Evolutionary conservation across 139 green algal genomes (phyloP), one percentile per base, ranked within the genome.

Genomic region (Chlamydomonas sp.): DNA sequence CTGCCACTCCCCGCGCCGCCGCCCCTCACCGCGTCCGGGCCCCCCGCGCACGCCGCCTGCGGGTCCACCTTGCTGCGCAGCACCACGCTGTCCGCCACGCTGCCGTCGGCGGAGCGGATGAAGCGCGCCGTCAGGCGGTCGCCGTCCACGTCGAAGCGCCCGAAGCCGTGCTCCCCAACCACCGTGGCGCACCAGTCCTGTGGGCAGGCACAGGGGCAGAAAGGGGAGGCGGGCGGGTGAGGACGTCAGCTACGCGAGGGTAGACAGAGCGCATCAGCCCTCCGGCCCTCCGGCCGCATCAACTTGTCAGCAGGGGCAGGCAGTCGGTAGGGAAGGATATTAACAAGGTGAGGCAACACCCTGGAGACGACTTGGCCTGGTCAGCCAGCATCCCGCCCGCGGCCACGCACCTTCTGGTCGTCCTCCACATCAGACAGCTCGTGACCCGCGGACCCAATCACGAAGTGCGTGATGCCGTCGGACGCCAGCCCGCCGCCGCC

Each of bases 381-480:
- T 49, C 31, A 49, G 31, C 31, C 31, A 49, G 31, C 31, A 49
- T 49, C 31, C 31, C 31, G 31, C 31, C 31, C 31, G 31, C 31
- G 31, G 31, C 31, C 31, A 49, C 31, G 31, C 62, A 86, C 82
- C 82, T 79, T 79, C 7, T 97, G 94, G 31, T 89, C 90, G 62
- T 90, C 77, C 57, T 91, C 82, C 10, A 95, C 79, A 0, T 85
- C 63, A 0, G 90, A 94, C 63, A 97, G 91, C 91, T 92, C 93
- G 83, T 91, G 91, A 1, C 95, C 95, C 2, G 85, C 95, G 8
- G 90, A 93, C 61, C 94, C 94, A 5, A 94, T 88, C 7, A 91
- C 91, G 83, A 96, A 71, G 85, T 97, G 94, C 3, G 88, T 90
- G 66, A 91, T 95, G 85, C 93, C 93, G 62, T 90, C 91, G 5